Percentiles rank a stretch among this genome's conserved stretches.
Evolutionary conservation across 139 green algal species (phyloP).

Genomic region (Astrephomene gubernaculifera): DNA sequence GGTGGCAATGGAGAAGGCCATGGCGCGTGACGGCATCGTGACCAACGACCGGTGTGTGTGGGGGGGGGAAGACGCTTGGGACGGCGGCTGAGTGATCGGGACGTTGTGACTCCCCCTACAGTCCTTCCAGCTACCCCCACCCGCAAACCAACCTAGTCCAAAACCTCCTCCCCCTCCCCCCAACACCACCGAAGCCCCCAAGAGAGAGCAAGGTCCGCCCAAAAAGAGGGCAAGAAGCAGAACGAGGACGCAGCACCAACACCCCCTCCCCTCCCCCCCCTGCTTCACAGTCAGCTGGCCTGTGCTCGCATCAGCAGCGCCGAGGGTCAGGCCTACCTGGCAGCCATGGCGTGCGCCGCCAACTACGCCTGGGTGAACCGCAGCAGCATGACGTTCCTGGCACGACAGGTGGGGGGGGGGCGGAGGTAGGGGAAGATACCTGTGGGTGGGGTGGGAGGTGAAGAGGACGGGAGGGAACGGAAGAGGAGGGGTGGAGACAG

Average conservation of each 20-base stretch:
- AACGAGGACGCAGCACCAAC: too few relatives aligned
- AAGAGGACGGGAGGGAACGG: not conserved
- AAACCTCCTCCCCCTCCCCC: not conserved
- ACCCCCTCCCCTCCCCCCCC: not conserved
- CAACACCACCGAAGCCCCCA: too few relatives aligned
- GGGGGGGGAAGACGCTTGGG: too few relatives aligned
- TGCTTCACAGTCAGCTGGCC: conserved; percentile 84
- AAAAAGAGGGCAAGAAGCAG: too few relatives aligned
- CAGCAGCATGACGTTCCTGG: conserved; percentile 89
- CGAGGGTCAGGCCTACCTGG: conserved; percentile 89
- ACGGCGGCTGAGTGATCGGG: too few relatives aligned
- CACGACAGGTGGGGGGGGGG: conserved; percentile 54
- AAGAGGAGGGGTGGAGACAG: not conserved
- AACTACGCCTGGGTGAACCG: conserved; percentile 97
- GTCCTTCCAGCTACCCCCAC: too few relatives aligned
- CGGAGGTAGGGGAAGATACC: not conserved
- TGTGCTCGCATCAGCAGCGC: conserved; percentile 83
- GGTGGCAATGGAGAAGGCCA: conserved; percentile 87
- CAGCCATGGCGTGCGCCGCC: conserved; percentile 89
- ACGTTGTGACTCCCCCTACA: too few relatives aligned
- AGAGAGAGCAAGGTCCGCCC: too few relatives aligned
- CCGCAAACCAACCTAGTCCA: not conserved
- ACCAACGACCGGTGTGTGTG: conserved; percentile 75
- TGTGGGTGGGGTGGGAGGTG: not conserved
- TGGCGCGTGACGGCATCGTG: conserved; percentile 81